Evolutionary conservation across 1,284 basidiomycete genomes (phyloP).

Genomic region (Ganoderma sp.): DNA sequence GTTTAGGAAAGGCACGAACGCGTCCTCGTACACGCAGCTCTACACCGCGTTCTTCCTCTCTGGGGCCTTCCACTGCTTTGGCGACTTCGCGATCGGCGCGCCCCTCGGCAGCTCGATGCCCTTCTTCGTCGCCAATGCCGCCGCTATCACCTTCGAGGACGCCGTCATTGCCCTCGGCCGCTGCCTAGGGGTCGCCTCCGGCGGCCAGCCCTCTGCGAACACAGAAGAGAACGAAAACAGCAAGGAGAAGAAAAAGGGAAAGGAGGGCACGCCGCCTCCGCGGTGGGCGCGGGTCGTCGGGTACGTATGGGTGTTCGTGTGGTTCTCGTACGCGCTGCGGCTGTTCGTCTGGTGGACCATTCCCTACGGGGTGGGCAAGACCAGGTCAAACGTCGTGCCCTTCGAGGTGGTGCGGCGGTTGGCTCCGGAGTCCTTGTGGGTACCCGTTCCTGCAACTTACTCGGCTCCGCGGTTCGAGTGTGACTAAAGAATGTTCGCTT

Average conservation of each 20-base stretch:
- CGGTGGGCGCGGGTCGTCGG: not conserved
- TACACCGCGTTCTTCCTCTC: constrained; percentile 26
- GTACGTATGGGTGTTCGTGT: constrained; percentile 29
- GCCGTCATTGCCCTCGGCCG: constrained; percentile 16
- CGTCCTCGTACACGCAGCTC: constrained; percentile 23
- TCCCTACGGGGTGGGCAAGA: not conserved
- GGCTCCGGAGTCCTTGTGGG: not conserved
- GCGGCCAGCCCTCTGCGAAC: not conserved
- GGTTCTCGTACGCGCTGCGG: constrained; percentile 19
- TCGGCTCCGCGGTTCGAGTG: not conserved
- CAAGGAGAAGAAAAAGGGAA: not conserved
- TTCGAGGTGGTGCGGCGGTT: not conserved
- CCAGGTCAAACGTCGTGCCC: not conserved
- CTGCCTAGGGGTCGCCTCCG: constrained; percentile 6
- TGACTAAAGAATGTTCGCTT: not conserved
- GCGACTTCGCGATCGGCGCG: constrained; percentile 25
- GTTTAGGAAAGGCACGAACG: not conserved
- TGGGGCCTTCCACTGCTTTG: constrained; percentile 21
- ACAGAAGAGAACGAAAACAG: not conserved
- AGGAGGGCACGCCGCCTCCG: constrained; percentile 17
- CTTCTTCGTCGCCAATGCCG: constrained; percentile 25
- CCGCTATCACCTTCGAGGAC: constrained; percentile 27
- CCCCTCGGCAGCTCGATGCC: constrained; percentile 7
- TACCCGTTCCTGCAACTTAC: not conserved
- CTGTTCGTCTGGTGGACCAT: not conserved